phyloP scores from a whole-genome alignment of 2,329 filamentous ascomycete species.

The Penicillium palitans region DNA sequence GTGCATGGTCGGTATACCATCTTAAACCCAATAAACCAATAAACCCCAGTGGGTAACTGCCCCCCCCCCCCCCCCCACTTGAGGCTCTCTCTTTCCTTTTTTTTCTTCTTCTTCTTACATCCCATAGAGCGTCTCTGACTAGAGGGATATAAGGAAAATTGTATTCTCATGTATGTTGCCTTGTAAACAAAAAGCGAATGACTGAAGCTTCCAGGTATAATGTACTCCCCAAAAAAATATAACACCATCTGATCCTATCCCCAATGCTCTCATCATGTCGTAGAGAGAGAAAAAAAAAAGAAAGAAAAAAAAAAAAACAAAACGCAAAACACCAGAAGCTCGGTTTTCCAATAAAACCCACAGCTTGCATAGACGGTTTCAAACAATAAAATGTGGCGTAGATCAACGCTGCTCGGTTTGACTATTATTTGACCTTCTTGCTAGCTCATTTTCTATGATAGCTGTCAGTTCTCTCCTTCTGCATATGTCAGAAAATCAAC shows the following conservation, averaged over 20 bases:
- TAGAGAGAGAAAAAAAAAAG: background rate
- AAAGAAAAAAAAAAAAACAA: background rate
- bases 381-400: background rate
- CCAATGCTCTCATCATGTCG: slow-evolving; percentile 1
- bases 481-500: slow-evolving; percentile 7
- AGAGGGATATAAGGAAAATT: background rate
- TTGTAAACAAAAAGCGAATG: slow-evolving; percentile 6
- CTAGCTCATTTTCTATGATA: slow-evolving; percentile 11
- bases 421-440: background rate
- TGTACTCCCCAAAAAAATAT: slow-evolving; percentile 1
- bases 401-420: slow-evolving; percentile 5
- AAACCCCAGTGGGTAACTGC: background rate
- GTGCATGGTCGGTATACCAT: background rate
- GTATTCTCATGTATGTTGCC: slow-evolving; percentile 7
- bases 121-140: background rate
- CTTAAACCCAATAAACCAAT: background rate
- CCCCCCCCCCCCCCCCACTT: background rate
- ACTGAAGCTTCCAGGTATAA: slow-evolving; percentile 2
- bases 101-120: background rate
- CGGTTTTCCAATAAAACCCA: slow-evolving; percentile 3
- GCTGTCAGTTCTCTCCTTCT: slow-evolving; percentile 7
- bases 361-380: background rate
- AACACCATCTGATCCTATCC: slow-evolving; percentile 2
- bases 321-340: background rate
- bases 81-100: background rate